Base-by-base conservation (phyloP, 768 basidiomycete species). In the Phaffia tasmanica region DNA sequence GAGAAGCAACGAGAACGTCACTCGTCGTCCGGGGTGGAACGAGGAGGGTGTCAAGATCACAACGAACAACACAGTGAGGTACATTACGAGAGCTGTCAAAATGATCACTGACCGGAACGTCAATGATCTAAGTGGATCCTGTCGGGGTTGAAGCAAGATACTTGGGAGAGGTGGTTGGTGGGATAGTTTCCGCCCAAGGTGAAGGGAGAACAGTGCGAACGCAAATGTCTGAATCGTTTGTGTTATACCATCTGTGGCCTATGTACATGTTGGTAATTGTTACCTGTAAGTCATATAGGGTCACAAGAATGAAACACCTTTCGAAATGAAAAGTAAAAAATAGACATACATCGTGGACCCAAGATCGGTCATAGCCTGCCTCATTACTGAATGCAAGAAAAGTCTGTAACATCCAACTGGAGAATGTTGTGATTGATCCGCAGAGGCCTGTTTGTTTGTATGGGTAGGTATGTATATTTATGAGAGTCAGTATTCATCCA, bases 401-500 rank as follows among this genome's bases (percentile, higher is more conserved):
- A 0, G 90, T 77, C 69, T 93, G 89, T 14, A 88, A 74, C 76
- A 97, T 89, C 95, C 95, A 98, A 48, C 85, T 83, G 19, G 93
- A 95, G 79, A 98, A 98, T 1, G 92, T 97, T 14, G 95, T 99
- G 71, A 98, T 77, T 1, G 90, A 94, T 3, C 94, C 95, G 73
- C 95, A 98, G 76, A 97, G 69, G 85, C 89, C 90, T 68, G 92
- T 95, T 0, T 91, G 89, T 16, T 90, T 74, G 25, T 88, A 89
- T 2, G 86, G 89, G 75, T 92, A 94, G 19, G 95, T 73, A 3
- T 92, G 92, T 0, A 84, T 85, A 77, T 93, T 92, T 70, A 91
- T 95, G n/a, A n/a, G n/a, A n/a, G n/a, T n/a, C n/a, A n/a, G n/a
- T n/a, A n/a, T n/a, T n/a, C n/a, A n/a, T n/a, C n/a, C n/a, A n/a